These are phyloP conservation scores for Mycena haematopus DNA, from an alignment of 768 basidiomycete genomes.

Conservation along the genomic window DNA sequence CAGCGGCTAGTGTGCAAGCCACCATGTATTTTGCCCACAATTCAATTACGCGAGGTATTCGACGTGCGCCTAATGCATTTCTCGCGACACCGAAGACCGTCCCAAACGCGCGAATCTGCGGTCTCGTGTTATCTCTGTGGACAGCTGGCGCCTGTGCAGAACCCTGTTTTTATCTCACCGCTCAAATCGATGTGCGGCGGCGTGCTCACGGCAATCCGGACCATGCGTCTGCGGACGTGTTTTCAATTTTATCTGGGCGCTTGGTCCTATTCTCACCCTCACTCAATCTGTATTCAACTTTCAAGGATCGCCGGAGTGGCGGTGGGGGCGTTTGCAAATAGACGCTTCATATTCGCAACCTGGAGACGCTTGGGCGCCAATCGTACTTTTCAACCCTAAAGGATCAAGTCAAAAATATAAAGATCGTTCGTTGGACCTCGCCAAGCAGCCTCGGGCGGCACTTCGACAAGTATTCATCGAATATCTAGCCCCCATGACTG, in stretches of 20 bases:
- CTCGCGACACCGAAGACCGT: neutral
- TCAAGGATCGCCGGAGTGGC: no score
- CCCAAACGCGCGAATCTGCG: neutral
- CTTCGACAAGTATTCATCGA: neutral
- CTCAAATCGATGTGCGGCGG: neutral
- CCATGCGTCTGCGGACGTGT: neutral
- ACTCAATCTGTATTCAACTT: neutral
- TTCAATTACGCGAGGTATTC: neutral
- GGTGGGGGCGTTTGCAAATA: no score
- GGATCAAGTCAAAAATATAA: no score
- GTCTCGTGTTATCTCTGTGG: neutral
- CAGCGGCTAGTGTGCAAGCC: constrained; percentile 2
- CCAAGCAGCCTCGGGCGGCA: neutral
- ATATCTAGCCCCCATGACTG: neutral
- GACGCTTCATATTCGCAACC: no score
- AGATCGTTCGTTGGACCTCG: neutral
- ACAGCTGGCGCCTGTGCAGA: constrained; percentile 1
- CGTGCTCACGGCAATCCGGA: neutral
- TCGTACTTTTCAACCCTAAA: neutral
- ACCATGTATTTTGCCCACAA: constrained; percentile 1
- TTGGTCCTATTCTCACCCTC: neutral
- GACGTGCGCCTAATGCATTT: neutral
- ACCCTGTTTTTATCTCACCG: constrained; percentile 4
- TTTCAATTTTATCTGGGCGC: no score
- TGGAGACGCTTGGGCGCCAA: neutral